Evolutionary conservation across 2,329 filamentous ascomycete species (phyloP).

Genomic region (Xylariaceae sp.): DNA sequence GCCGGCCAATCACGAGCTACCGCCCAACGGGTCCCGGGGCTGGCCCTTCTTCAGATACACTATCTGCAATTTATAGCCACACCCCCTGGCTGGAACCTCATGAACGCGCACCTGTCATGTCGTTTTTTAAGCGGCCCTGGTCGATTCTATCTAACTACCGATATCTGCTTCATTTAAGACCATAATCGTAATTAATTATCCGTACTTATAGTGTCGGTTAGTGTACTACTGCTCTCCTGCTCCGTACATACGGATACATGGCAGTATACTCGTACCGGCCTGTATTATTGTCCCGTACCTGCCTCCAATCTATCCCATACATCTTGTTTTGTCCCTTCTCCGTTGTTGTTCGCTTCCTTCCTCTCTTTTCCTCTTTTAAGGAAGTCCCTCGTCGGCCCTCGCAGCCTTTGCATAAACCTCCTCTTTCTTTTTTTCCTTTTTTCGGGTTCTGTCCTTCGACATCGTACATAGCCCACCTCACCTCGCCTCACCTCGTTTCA

Average conservation of each 20-base stretch:
- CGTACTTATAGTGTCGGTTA: neutral
- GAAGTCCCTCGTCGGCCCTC: neutral
- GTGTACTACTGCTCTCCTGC: neutral
- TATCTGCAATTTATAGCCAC: too few species aligned
- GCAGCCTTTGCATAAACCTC: neutral
- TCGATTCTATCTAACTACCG: neutral
- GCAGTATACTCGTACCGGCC: too few species aligned
- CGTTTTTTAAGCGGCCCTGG: neutral
- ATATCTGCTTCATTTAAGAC: neutral
- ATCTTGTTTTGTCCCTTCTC: neutral
- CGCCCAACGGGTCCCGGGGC: too few species aligned
- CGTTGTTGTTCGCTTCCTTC: neutral
- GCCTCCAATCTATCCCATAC: neutral
- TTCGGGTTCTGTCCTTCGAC: neutral
- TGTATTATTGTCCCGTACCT: too few species aligned
- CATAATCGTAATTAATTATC: neutral
- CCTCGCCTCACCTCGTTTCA: neutral
- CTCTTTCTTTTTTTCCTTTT: neutral
- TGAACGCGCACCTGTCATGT: neutral
- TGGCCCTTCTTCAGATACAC: too few species aligned
- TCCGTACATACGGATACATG: neutral
- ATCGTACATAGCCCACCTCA: neutral
- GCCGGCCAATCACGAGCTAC: too few species aligned
- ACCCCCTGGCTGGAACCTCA: neutral
- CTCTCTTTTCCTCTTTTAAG: neutral